Evolutionary conservation across 2,329 filamentous ascomycete species (phyloP), one percentile per base, ranked within the genome.

Genomic region (Fusarium sp.): DNA sequence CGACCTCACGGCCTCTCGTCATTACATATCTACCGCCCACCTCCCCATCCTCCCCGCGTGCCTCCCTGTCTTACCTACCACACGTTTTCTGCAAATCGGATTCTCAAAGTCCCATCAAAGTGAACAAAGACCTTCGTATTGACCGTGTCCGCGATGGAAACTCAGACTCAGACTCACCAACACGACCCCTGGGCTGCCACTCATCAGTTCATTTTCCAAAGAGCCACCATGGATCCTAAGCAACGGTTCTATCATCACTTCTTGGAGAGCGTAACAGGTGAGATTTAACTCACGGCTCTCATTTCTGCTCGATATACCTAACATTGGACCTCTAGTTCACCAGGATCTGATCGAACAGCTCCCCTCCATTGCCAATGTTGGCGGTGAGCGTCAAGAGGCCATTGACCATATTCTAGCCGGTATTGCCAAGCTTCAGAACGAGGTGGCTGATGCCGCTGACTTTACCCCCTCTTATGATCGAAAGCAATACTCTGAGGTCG

Each of bases 401-500:
- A 91, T 93, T 56, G 95, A 98, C 76, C 90, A 94, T 78, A 93
- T 95, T 75, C 88, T 97, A 16, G 91, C 93, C 18, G 90, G 91
- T 71, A 97, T 98, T 78, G 92, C 94, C 34, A 90, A 91, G 67
- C 88, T 98, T 18, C 95, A 95, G 2, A 93, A 93, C 73, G 92
- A 97, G 77, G 94, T 98, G 43, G 92, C 94, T 75, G 95, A 98
- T 83, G 93, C 94, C 1, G 91, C 93, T 2, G 92, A 92, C 66
- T 95, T 92, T 76, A 90, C 98, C 18, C 95, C 97, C 4, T 91
- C 95, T 9, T 97, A 98, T 81, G 97, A 98, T 79, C 94, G 97
- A 82, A 91, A 94, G 76, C 92, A 93, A 27, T 98, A 98, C 80
- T 90, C 92, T 50, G 92, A 95, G 85, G 94, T 95, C 83, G 64